Conservation (phyloP, 2,329 filamentous ascomycete species). For the Colletotrichum destructivum region DNA sequence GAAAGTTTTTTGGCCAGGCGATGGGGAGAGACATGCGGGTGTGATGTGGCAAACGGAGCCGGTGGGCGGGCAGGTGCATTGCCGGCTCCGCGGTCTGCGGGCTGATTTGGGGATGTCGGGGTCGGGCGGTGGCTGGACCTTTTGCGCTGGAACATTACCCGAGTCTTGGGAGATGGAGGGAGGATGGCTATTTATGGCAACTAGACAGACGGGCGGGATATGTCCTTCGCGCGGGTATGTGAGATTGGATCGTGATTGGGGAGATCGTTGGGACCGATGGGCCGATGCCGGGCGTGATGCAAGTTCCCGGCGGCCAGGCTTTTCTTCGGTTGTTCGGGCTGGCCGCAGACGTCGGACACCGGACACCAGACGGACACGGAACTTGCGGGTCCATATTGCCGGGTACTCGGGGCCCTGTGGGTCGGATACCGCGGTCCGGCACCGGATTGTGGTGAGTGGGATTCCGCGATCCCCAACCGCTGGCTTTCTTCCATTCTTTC, state of each 20-base stretch:
- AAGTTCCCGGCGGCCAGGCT: neutral
- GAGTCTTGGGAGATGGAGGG: neutral
- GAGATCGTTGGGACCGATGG: constrained; percentile 1
- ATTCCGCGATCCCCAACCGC: neutral
- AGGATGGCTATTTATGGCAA: neutral
- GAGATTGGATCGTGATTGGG: constrained; percentile 7
- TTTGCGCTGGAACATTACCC: neutral
- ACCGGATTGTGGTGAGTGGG: neutral
- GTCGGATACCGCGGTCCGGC: neutral
- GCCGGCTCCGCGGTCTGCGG: neutral
- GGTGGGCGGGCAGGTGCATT: constrained; percentile 7
- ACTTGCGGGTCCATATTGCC: neutral
- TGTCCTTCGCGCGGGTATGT: neutral
- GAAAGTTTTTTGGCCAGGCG: no score
- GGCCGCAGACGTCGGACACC: neutral
- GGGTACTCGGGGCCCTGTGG: neutral
- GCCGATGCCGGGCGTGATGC: neutral
- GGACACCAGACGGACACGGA: neutral
- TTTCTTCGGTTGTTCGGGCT: no score
- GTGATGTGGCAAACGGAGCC: constrained; percentile 10
- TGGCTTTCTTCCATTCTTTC: neutral
- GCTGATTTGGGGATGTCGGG: neutral
- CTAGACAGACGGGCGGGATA: rapidly evolving
- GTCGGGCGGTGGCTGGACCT: neutral
- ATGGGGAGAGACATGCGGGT: neutral